Percentiles rank a stretch among this genome's conserved stretches.
These are phyloP conservation scores for Coprinopsis sp. DNA, from an alignment of 768 basidiomycete genomes.

Conservation along the genomic window DNA sequence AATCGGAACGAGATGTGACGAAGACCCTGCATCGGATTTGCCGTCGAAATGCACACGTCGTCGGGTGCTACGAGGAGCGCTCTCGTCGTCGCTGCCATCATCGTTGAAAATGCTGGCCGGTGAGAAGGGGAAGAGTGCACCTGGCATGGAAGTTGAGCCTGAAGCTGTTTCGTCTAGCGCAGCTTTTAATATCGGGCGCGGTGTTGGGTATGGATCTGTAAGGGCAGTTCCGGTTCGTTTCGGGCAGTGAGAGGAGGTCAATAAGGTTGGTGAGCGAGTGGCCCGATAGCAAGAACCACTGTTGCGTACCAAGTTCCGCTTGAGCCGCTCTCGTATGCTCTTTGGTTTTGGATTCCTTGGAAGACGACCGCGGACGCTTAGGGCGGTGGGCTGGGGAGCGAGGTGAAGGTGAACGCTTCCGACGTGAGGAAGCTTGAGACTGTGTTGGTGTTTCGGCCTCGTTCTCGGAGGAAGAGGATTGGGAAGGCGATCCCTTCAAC, in stretches of 20 bases:
- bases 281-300: too few species aligned
- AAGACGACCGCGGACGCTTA: neutral
- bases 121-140: conserved; percentile 71
- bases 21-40: too few species aligned
- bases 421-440: too few species aligned
- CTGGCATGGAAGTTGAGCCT: conserved; percentile 64
- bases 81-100: neutral
- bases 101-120: conserved; percentile 45
- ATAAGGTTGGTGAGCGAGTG: neutral
- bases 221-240: neutral
- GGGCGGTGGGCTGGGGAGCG: conserved; percentile 18
- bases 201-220: conserved; percentile 22
- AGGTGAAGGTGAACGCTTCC: neutral
- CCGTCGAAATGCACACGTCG: conserved; percentile 9
- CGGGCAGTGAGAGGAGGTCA: too few species aligned
- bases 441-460: conserved; percentile 2
- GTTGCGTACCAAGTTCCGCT: too few species aligned
- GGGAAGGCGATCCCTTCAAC: neutral
- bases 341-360: neutral
- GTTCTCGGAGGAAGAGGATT: conserved; percentile 5
- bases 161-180: conserved; percentile 1
- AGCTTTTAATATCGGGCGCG: conserved; percentile 16
- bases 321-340: neutral
- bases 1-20: conserved; percentile 4
- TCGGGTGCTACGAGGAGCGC: neutral